Base-by-base conservation (phyloP, 2,329 filamentous ascomycete species). In the Scytalidium lignicola region DNA sequence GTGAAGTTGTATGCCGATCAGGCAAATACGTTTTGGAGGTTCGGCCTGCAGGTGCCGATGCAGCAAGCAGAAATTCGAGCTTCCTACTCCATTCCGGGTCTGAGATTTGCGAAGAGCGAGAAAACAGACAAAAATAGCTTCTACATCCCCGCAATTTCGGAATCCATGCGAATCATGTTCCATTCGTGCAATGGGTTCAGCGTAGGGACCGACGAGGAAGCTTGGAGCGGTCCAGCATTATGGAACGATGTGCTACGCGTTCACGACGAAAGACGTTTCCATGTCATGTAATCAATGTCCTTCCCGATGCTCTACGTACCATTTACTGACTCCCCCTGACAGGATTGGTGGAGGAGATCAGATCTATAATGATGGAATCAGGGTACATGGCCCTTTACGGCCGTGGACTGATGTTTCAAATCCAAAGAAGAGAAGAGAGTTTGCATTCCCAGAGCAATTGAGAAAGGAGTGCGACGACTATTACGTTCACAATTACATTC, bases 81-180 rank as follows among this genome's bases (percentile, higher is more conserved):
- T 84, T 80, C 86, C 58, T 96, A 96, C 69, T 73, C 73, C 19
- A 79, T 96, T 51, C 79, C 82, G 7, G 79, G 78, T 13, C 70
- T 93, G 62, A 76, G 74, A 43, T 85, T 84, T 62, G 71, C 74
- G 46, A 78, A 78, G 55, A 69, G 73, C 37, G 74, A 73, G 55
- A 80, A 82, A 64, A 74, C 75, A 6, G 73, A 70, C 51, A 69
- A 66, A 72, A 95, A 77, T 71, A 80, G 57, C 44, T 99, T 99
- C 69, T 95, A 86, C 75, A 82, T 97, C 3, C 92, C 93, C 12
- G 89, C 88, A 12, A 75, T 77, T 50, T 80, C 82, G 41, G 85
- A 96, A 68, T 88, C 88, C 3, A 97, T 99, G 92, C 90, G 95
- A 64, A 88, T 96, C 64, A 95, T 97, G 89, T 99, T 96, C 70